Base-by-base conservation (phyloP, 2,329 filamentous ascomycete genomes). In the Stemphylium vesicarium region DNA sequence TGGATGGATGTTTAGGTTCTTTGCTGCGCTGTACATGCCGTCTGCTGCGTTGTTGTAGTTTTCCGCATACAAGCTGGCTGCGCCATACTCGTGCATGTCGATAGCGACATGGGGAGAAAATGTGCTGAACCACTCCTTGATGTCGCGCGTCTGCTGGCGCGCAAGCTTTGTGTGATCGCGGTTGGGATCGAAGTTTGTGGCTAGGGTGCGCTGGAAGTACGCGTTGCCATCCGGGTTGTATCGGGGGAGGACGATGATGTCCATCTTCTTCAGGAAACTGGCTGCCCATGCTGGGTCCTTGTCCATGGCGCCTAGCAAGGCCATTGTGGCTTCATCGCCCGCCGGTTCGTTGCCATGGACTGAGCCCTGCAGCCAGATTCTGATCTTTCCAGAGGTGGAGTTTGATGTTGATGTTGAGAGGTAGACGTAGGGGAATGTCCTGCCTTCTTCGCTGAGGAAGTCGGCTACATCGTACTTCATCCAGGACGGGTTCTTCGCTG, bases 321-420 rank as follows among this genome's bases (percentile, higher is more conserved):
- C 74, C 9, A 75, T 61, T 10, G 69, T 61, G 0, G 73, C 70
- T 51, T 76, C 70, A 43, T 76, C 73, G 8, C 72, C 75, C 8
- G 70, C 74, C 6, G 75, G 73, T 51, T 76, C 75, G 44, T 76
- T 74, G 4, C 75, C 74, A 33, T 76, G 75, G 1, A 75, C 68
- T 11, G 60, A 69, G 7, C 68, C 73, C 49, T 77, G 75, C 4
- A 77, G 66, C 68, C 72, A 77, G 12, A 77, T 66, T 18, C 66
- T 62, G 10, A 76, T 37, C 46, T 76, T 76, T n/a, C 50, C 50
- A 35, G 63, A 51, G 5, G 49, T 48, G 1, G 33, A 9, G 10
- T 42, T 44, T 2, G 29, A 29, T 3, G 57, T 16, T 1, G 61
- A 50, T 9, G 48, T 62, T 2, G 66, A 66, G 4, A 73, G 68